Evolutionary conservation across 2,329 filamentous ascomycete species (phyloP).

Genomic region (Harringtonia aguacate): DNA sequence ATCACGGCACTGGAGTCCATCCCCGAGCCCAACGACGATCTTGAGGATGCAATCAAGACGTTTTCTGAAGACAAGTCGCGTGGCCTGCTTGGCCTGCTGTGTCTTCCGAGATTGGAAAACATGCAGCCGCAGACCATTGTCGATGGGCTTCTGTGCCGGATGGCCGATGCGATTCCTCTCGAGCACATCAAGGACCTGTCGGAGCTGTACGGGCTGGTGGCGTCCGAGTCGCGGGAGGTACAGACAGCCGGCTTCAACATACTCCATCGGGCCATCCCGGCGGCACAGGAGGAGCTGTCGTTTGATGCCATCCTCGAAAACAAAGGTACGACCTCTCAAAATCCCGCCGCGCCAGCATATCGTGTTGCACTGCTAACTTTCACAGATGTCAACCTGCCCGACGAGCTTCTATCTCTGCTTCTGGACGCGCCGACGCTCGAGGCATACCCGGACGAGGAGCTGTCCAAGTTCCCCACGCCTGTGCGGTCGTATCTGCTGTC

Average conservation of each 20-base stretch:
- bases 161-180: slow-evolving; percentile 53
- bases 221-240: slow-evolving; percentile 62
- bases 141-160: slow-evolving; percentile 61
- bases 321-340: slow-evolving; percentile 30
- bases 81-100: slow-evolving; percentile 52
- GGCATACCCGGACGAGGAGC: slow-evolving; percentile 52
- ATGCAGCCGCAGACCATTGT: slow-evolving; percentile 65
- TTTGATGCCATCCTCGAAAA: slow-evolving; percentile 67
- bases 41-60: slow-evolving; percentile 61
- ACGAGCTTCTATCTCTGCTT: slow-evolving; percentile 75
- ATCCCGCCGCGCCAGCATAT: too few relatives aligned
- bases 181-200: slow-evolving; percentile 51
- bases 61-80: slow-evolving; percentile 43
- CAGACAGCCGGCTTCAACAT: slow-evolving; percentile 74
- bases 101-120: slow-evolving; percentile 9
- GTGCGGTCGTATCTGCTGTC: slow-evolving; percentile 75
- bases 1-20: slow-evolving; percentile 52
- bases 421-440: slow-evolving; percentile 65
- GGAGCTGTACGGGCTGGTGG: slow-evolving; percentile 65
- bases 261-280: slow-evolving; percentile 69
- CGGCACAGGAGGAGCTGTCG: slow-evolving; percentile 68
- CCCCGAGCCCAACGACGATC: slow-evolving; percentile 73
- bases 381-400: slow-evolving; percentile 59
- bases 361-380: too few relatives aligned
- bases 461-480: slow-evolving; percentile 56